Conservation (phyloP, 768 basidiomycete genomes). For the Leccinum ochraceum region DNA sequence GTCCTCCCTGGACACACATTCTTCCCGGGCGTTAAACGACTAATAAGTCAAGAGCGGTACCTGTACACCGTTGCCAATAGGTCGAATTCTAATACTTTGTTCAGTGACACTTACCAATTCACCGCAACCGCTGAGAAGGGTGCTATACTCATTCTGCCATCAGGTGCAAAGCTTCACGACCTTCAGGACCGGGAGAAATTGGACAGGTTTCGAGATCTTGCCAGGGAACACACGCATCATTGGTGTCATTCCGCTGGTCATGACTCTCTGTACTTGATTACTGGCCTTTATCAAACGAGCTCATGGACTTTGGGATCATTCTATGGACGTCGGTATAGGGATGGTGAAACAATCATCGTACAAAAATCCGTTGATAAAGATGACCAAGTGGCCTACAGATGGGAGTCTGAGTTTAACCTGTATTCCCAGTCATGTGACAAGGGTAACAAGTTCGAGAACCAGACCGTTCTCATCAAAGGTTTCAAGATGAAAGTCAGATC, state of each 20-base stretch:
- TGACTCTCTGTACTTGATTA: slow-evolving; percentile 8
- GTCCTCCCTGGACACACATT: no score
- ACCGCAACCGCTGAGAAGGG: neutral
- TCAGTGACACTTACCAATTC: slow-evolving; percentile 1
- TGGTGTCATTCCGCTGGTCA: neutral
- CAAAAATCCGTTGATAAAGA: neutral
- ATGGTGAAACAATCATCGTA: neutral
- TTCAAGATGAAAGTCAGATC: slow-evolving; percentile 10
- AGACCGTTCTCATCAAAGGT: slow-evolving; percentile 13
- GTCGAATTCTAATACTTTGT: no score
- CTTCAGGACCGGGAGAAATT: neutral
- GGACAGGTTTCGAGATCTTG: neutral
- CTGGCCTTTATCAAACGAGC: neutral
- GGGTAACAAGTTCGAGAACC: slow-evolving; percentile 3
- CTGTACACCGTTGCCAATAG: no score
- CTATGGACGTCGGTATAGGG: neutral
- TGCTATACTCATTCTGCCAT: slow-evolving; percentile 7
- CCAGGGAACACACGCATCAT: neutral
- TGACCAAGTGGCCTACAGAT: neutral
- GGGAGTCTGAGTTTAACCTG: neutral
- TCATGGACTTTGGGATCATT: slow-evolving; percentile 3
- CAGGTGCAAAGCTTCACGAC: neutral
- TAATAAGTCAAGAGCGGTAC: no score
- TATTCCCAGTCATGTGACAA: neutral
- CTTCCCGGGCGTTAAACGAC: no score